phyloP scores from a whole-genome alignment of 2,329 filamentous ascomycete genomes.

The Epichloe coenophiala region DNA sequence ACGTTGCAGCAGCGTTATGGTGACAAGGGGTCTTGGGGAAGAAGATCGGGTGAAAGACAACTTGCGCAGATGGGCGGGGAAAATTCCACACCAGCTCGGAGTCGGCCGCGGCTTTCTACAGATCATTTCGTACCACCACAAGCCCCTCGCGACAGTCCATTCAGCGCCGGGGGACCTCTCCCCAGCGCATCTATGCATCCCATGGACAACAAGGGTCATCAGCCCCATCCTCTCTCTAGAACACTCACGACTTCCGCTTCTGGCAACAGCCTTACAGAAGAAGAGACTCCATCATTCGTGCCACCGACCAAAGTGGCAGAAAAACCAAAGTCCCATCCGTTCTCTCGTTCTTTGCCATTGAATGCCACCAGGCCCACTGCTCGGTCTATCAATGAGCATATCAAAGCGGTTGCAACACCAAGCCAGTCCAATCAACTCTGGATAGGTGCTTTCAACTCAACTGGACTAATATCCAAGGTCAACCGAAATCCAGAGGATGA shows the following conservation, averaged over 20 bases:
- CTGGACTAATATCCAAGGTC: constrained; percentile 87
- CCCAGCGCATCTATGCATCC: constrained; percentile 40
- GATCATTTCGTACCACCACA: constrained; percentile 62
- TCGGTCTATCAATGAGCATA: constrained; percentile 17
- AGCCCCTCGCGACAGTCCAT: constrained; percentile 47
- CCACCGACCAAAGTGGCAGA: constrained; percentile 15
- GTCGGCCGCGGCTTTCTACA: constrained; percentile 60
- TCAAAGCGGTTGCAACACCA: constrained; percentile 31
- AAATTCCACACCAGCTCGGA: constrained; percentile 43
- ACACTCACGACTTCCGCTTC: constrained; percentile 81
- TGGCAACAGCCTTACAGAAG: constrained; percentile 61
- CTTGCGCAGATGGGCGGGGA: constrained; percentile 39
- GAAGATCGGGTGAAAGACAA: constrained; percentile 43
- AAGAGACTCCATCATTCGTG: constrained; percentile 41
- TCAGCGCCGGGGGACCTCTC: constrained; percentile 41
- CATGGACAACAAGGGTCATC: constrained; percentile 29
- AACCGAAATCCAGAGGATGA: constrained; percentile 68
- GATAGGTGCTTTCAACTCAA: constrained; percentile 82
- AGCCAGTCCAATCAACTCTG: constrained; percentile 44
- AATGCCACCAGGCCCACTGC: constrained; percentile 23
- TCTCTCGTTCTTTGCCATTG: constrained; percentile 25
- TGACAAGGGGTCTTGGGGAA: constrained; percentile 51
- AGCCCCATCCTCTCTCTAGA: constrained; percentile 73
- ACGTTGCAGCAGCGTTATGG: constrained; percentile 75
- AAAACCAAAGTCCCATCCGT: constrained; percentile 19